Conservation (phyloP, 139 green algal genomes). For the Coelastrella sp. region DNA sequence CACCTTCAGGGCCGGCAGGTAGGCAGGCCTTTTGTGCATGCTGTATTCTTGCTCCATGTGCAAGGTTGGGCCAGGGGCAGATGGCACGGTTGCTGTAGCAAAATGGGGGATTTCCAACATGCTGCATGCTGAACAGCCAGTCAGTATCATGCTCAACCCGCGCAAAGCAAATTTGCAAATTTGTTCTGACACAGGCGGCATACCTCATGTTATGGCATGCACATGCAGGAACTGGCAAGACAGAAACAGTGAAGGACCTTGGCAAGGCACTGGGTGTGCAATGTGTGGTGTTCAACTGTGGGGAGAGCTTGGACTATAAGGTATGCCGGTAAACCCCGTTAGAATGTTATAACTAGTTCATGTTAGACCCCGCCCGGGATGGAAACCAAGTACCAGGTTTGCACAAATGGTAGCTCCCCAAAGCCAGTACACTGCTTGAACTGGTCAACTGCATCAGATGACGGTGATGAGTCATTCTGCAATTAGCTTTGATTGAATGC, state of each 20-base stretch:
- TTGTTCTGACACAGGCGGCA: too few species aligned
- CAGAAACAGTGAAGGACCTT: slow-evolving; percentile 85
- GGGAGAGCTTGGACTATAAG: slow-evolving; percentile 85
- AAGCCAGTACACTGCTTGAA: not conserved
- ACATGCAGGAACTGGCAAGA: slow-evolving; percentile 81
- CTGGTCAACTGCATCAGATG: too few species aligned
- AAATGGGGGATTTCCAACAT: not conserved
- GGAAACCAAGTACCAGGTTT: too few species aligned
- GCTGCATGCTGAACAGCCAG: not conserved
- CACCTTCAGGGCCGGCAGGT: slow-evolving; percentile 81
- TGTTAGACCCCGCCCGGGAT: too few species aligned
- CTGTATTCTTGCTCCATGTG: not conserved
- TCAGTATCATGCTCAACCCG: not conserved
- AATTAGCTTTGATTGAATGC: not conserved
- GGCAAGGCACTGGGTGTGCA: slow-evolving; percentile 78
- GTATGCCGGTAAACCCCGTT: not conserved
- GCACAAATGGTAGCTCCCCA: not conserved
- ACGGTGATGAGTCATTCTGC: too few species aligned
- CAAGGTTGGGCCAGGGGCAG: too few species aligned
- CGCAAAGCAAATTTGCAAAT: too few species aligned
- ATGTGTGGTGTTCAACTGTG: slow-evolving; percentile 92
- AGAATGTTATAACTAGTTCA: not conserved
- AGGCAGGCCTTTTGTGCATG: not conserved
- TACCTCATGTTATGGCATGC: not conserved
- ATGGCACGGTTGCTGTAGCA: too few species aligned